A percentile compares a stretch with the other conserved stretches of the same genome.
Conservation (phyloP, 1,284 basidiomycete species). For the Austroboletus olivaceoglutinosus region DNA sequence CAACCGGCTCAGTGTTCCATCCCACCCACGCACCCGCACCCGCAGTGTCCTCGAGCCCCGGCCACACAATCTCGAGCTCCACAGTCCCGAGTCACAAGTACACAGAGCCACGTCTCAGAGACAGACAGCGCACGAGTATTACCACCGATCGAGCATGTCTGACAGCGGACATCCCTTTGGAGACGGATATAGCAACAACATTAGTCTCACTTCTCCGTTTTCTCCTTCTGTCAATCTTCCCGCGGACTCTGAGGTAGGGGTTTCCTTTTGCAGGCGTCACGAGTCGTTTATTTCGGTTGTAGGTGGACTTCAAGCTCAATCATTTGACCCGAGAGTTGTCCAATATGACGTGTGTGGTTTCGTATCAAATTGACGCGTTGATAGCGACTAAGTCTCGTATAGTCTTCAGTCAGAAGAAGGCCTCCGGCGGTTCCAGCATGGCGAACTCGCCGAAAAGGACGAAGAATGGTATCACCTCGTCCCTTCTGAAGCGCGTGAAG, state of each 20-base stretch:
- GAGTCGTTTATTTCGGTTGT: conserved; percentile 8
- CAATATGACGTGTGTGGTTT: conserved; percentile 50
- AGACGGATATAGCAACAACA: conserved; percentile 11
- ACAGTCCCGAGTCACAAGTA: conserved; percentile 48
- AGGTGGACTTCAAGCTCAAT: conserved; percentile 34
- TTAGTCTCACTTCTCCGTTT: conserved; percentile 20
- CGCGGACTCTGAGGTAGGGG: conserved; percentile 28
- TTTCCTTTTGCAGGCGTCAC: conserved; percentile 1
- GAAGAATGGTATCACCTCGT: conserved; percentile 79
- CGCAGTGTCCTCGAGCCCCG: conserved; percentile 39
- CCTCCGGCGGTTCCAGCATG: conserved; percentile 60
- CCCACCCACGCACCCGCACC: conserved; percentile 32
- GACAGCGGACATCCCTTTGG: conserved; percentile 23
- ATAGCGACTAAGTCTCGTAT: conserved; percentile 9
- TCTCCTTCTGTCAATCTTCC: conserved; percentile 23
- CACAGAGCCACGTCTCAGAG: conserved; percentile 49
- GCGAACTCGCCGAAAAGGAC: conserved; percentile 56
- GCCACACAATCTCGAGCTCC: conserved; percentile 37
- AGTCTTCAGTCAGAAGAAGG: conserved; percentile 64
- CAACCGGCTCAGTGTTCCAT: conserved; percentile 2
- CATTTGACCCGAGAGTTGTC: conserved; percentile 49
- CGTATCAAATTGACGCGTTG: conserved; percentile 13
- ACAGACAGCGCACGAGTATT: conserved; percentile 37
- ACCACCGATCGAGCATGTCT: conserved; percentile 43
- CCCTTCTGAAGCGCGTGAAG: conserved; percentile 61